Evolutionary conservation across 441 rosid species (phyloP).

Genomic region (Melastoma candidum): DNA sequence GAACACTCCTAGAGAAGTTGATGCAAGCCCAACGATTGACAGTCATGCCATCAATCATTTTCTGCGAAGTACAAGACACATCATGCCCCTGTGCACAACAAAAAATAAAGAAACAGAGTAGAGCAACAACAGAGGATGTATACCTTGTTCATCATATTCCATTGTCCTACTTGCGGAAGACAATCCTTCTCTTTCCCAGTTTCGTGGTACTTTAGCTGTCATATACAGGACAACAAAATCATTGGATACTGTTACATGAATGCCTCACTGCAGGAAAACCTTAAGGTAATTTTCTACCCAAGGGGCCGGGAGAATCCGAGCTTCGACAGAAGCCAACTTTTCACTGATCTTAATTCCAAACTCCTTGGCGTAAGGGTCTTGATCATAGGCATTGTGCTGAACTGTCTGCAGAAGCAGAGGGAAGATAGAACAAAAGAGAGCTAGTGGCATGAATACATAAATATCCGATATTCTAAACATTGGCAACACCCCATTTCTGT

Average conservation of each 20-base stretch:
- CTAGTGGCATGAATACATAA: neutral
- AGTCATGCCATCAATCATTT: conserved; percentile 95
- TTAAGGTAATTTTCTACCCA: conserved; percentile 45
- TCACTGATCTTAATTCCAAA: conserved; percentile 87
- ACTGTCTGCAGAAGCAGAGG: conserved; percentile 44
- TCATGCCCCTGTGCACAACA: too few species aligned
- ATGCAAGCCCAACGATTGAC: conserved; percentile 93
- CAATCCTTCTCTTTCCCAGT: conserved; percentile 96
- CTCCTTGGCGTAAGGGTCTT: conserved; percentile 94
- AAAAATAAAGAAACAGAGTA: too few species aligned
- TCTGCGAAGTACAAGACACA: conserved; percentile 22
- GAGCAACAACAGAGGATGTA: too few species aligned
- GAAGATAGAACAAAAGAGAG: neutral
- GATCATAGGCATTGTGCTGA: conserved; percentile 75
- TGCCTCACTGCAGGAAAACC: neutral
- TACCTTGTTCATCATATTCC: conserved; percentile 99
- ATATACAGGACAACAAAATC: conserved; percentile 9
- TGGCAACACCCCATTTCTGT: too few species aligned
- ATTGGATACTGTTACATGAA: neutral
- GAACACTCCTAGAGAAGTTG: conserved; percentile 88
- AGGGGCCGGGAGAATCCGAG: conserved; percentile 96
- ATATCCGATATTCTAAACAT: neutral
- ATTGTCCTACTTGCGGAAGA: conserved; percentile 95
- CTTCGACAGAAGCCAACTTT: conserved; percentile 84
- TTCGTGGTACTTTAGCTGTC: conserved; percentile 92